A percentile compares a stretch with the other conserved stretches of the same genome.
Evolutionary conservation across 2,329 filamentous ascomycete genomes (phyloP).

Genomic region (Neofusicoccum laricinum): DNA sequence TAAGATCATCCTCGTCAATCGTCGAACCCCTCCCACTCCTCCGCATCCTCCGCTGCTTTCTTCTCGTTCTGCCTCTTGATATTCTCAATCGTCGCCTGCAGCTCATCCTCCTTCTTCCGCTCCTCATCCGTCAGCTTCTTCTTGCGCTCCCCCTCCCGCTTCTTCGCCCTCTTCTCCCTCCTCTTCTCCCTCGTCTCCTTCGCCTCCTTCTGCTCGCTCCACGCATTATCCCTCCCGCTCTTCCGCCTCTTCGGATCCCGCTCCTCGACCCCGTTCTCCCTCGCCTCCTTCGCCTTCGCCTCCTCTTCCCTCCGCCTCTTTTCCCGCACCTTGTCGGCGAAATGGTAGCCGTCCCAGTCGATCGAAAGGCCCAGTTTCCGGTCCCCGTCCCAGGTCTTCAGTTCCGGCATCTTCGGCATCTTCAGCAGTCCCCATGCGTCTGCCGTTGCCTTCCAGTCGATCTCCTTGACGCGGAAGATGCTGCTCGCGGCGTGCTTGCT

Average conservation of each 20-base stretch:
- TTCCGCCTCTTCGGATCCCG: constrained; percentile 18
- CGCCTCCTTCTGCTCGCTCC: constrained; percentile 37
- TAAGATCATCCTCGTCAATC: too few species aligned
- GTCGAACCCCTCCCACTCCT: constrained; percentile 30
- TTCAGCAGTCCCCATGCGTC: constrained; percentile 81
- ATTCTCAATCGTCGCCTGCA: constrained; percentile 26
- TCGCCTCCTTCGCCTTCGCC: constrained; percentile 26
- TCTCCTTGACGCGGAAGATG: constrained; percentile 79
- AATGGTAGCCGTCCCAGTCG: constrained; percentile 40
- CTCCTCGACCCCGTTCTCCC: constrained; percentile 12
- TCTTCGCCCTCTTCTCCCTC: constrained; percentile 33
- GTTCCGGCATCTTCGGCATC: constrained; percentile 91
- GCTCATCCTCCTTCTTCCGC: constrained; percentile 26
- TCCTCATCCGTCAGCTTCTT: constrained; percentile 35
- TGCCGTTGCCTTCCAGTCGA: constrained; percentile 82
- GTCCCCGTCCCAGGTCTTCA: constrained; percentile 47
- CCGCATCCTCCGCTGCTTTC: constrained; percentile 19
- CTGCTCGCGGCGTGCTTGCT: constrained; percentile 85
- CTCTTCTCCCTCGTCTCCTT: constrained; percentile 30
- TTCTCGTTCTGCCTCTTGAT: constrained; percentile 25
- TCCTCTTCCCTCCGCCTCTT: constrained; percentile 38
- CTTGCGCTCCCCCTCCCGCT: constrained; percentile 9
- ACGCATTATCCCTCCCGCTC: constrained; percentile 29
- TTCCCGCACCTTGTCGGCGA: constrained; percentile 46
- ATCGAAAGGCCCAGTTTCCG: constrained; percentile 39